These are phyloP conservation scores for Aeschynomene evenia DNA, from an alignment of 306 rosid species.

Conservation along the genomic window DNA sequence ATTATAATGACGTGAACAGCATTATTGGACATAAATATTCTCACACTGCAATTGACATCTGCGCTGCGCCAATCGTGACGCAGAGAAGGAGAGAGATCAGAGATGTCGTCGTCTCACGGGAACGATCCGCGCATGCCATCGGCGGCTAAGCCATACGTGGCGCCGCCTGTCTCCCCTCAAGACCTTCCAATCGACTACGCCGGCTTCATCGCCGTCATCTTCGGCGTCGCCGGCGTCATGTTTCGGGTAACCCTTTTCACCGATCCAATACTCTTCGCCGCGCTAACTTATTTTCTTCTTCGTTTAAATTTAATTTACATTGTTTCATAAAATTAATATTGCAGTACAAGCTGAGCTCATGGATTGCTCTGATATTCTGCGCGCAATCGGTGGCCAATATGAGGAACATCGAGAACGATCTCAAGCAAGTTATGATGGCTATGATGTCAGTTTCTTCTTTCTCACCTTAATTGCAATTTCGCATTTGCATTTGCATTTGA, in stretches of 20 bases:
- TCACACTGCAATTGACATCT: no score
- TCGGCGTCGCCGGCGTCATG: constrained; percentile 96
- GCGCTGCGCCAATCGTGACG: no score
- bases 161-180: constrained; percentile 53
- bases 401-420: constrained; percentile 86
- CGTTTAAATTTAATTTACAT: no score
- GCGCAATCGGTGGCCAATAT: constrained; percentile 88
- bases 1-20: no score
- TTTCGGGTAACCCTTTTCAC: no score
- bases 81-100: constrained; percentile 22
- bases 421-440: constrained; percentile 98
- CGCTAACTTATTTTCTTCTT: no score
- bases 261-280: no score
- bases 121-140: constrained; percentile 91
- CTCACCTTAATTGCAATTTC: no score
- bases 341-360: constrained; percentile 94
- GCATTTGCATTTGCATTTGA: neutral
- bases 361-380: constrained; percentile 93
- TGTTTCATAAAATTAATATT: no score
- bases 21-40: no score
- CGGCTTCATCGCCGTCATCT: constrained; percentile 87
- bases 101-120: constrained; percentile 78
- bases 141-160: constrained; percentile 78
- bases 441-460: constrained; percentile 60
- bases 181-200: constrained; percentile 91